These are phyloP conservation scores for Phytopythium vexans DNA, from an alignment of 352 stramenopile species.

Conservation along the genomic window DNA sequence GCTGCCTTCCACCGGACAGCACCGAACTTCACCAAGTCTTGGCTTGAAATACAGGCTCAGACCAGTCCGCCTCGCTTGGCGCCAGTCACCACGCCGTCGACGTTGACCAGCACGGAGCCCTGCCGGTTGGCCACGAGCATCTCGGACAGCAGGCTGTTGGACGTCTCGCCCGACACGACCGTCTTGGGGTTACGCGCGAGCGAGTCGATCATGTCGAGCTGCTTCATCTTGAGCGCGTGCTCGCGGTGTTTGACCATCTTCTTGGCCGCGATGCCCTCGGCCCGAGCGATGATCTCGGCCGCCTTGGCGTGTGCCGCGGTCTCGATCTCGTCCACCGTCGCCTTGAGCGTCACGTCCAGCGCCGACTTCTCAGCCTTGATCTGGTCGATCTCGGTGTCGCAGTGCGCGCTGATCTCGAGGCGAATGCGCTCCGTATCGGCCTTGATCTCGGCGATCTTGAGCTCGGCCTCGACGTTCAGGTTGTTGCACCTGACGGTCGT, in stretches of 20 bases:
- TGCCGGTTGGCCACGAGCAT: slow-evolving; percentile 57
- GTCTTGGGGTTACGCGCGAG: slow-evolving; percentile 40
- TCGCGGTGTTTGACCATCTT: slow-evolving; percentile 40
- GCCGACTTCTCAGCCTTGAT: slow-evolving; percentile 35
- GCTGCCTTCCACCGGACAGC: too few relatives aligned
- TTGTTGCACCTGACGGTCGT: slow-evolving; percentile 45
- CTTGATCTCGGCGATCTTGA: slow-evolving; percentile 43
- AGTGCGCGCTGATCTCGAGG: slow-evolving; percentile 30
- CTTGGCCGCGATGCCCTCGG: slow-evolving; percentile 28
- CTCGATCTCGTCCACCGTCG: slow-evolving; percentile 30
- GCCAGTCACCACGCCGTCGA: slow-evolving; percentile 8
- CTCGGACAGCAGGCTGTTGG: slow-evolving; percentile 49
- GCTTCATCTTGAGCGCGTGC: slow-evolving; percentile 43
- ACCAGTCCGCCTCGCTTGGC: too few relatives aligned
- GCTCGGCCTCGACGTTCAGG: slow-evolving; percentile 27
- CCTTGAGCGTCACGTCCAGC: slow-evolving; percentile 29
- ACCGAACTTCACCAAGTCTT: too few relatives aligned
- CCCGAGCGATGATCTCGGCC: slow-evolving; percentile 40
- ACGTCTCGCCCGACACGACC: slow-evolving; percentile 45
- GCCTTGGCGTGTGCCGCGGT: slow-evolving; percentile 25
- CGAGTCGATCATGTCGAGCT: slow-evolving; percentile 33
- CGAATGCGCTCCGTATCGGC: slow-evolving; percentile 46
- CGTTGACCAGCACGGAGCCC: slow-evolving; percentile 44
- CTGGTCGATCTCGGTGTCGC: slow-evolving; percentile 42
- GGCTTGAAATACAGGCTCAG: too few relatives aligned